Percentiles rank a stretch among this genome's conserved stretches.
Conservation (phyloP, 768 basidiomycete species). For the Leccinum boreale region DNA sequence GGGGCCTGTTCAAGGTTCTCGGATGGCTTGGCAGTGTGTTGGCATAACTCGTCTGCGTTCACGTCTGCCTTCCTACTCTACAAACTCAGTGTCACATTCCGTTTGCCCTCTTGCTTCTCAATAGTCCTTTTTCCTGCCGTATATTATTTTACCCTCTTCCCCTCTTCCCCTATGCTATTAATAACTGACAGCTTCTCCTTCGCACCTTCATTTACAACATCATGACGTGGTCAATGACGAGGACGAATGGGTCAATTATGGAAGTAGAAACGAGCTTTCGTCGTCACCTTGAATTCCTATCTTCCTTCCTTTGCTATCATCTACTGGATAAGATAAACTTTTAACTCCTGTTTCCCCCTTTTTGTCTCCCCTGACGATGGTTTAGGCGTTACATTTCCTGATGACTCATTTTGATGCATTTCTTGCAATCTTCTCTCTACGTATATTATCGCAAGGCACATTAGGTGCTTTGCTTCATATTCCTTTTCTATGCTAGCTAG, state of each 20-base stretch:
- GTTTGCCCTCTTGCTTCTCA: neutral
- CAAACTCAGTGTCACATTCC: neutral
- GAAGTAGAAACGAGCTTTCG: neutral
- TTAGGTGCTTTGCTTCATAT: neutral
- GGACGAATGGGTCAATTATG: neutral
- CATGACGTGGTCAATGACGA: neutral
- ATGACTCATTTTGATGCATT: neutral
- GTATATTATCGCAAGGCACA: neutral
- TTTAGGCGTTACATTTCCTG: neutral
- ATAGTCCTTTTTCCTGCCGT: neutral
- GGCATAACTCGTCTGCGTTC: constrained; percentile 5
- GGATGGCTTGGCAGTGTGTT: constrained; percentile 31
- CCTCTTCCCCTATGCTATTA: neutral
- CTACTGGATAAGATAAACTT: neutral
- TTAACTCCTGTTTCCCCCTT: neutral
- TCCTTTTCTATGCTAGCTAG: neutral
- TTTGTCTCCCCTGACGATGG: neutral
- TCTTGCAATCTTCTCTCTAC: neutral
- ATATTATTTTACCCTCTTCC: neutral
- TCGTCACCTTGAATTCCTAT: neutral
- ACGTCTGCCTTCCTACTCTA: neutral
- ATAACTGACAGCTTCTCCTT: neutral
- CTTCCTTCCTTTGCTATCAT: neutral
- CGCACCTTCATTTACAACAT: neutral
- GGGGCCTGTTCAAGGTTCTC: constrained; percentile 48